Percentiles rank a stretch among this genome's conserved stretches.
These are phyloP conservation scores for Ogataea nonfermentans DNA, from an alignment of 805 yeast species.

Conservation along the genomic window DNA sequence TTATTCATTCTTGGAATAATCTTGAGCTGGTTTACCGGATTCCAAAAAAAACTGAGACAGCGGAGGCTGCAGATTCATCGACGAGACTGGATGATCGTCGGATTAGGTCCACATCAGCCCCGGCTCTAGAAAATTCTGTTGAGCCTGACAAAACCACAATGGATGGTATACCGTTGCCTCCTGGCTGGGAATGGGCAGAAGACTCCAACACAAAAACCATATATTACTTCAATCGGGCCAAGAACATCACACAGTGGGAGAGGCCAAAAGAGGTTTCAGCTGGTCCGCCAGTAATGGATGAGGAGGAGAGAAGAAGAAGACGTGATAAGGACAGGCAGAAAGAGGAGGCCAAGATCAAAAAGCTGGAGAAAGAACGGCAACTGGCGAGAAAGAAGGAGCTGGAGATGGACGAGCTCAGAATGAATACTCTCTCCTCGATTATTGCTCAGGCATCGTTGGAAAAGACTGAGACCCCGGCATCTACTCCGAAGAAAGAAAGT, in stretches of 20 bases:
- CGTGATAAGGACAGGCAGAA: conserved; percentile 25
- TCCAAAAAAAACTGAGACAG: conserved; percentile 52
- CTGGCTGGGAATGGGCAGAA: conserved; percentile 63
- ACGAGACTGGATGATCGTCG: conserved; percentile 27
- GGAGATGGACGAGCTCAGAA: conserved; percentile 25
- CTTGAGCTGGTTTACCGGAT: conserved; percentile 84
- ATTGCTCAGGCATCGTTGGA: conserved; percentile 31
- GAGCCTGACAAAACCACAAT: conserved; percentile 14
- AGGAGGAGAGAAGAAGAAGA: conserved; percentile 22
- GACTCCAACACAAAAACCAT: conserved; percentile 43
- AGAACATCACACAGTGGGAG: conserved; percentile 57
- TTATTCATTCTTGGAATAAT: conserved; percentile 67
- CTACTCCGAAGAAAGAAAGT: conserved; percentile 31
- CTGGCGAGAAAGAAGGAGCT: conserved; percentile 30
- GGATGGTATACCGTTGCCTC: conserved; percentile 46
- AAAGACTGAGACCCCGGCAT: conserved; percentile 32
- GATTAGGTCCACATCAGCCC: conserved; percentile 11
- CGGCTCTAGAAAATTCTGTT: conserved; percentile 5
- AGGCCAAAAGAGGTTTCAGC: conserved; percentile 40
- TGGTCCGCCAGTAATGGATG: conserved; percentile 18
- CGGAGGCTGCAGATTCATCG: conserved; percentile 1
- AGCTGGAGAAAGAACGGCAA: conserved; percentile 36
- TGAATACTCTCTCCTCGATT: conserved; percentile 27
- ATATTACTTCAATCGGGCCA: conserved; percentile 55
- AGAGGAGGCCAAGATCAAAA: conserved; percentile 30